phyloP scores from a whole-genome alignment of 352 stramenopile genomes.

The Phytophthora pisi region DNA sequence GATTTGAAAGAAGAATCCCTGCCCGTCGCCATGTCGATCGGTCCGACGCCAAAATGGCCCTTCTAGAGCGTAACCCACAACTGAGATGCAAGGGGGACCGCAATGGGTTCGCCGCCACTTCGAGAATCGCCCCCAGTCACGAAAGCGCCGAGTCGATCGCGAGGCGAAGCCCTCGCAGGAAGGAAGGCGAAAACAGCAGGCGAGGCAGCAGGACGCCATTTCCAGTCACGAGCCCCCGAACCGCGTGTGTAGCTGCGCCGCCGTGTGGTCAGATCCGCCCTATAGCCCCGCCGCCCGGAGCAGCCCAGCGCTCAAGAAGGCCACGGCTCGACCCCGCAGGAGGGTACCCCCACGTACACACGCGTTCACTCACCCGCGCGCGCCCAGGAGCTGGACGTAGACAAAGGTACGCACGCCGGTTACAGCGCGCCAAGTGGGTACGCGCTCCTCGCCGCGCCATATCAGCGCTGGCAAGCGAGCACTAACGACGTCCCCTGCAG shows the following conservation, averaged over 20 bases:
- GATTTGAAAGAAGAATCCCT: neutral
- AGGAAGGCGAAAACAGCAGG: neutral
- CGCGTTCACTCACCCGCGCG: neutral
- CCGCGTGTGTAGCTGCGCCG: constrained; percentile 3
- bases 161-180: neutral
- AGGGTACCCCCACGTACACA: neutral
- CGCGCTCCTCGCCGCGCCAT: neutral
- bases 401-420: constrained; percentile 1
- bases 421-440: constrained; percentile 1
- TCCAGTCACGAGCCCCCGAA: neutral
- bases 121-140: neutral
- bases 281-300: neutral
- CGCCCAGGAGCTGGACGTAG: neutral
- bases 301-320: neutral
- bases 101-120: neutral
- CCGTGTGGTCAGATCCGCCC: constrained; percentile 14
- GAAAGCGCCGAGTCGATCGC: neutral
- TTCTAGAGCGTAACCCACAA: neutral
- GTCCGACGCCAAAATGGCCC: neutral
- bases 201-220: neutral
- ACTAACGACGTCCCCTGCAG: neutral
- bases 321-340: neutral
- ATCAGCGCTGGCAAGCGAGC: neutral
- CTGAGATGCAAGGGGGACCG: neutral
- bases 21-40: no score